Base-by-base conservation (phyloP, 2,329 filamentous ascomycete species). In the Mycosphaerelloides madeirae region DNA sequence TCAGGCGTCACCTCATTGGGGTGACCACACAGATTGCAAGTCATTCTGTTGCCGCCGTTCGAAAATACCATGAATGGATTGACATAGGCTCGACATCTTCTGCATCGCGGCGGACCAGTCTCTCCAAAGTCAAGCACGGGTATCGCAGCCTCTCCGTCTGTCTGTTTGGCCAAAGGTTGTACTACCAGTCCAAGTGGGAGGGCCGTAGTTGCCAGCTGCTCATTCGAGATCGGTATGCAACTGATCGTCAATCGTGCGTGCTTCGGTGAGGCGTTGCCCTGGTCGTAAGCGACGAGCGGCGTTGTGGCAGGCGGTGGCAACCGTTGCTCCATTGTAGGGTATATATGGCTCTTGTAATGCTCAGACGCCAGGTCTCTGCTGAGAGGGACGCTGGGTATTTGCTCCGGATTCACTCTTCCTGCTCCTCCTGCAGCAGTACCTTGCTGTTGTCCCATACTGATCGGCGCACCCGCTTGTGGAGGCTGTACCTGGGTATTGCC, bases 31-130 rank as follows among this genome's bases (percentile, higher is more conserved):
- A 98, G 87, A 63, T 98, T 98, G 73, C 93, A 98, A 41, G 95
- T 88, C 65, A 95, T 94, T 65, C 95, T 95, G 70, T 91, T 95
- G 45, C 93, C 93, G 29, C 91, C 91, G 13, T 85, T 84, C 47
- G 85, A 80, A 76, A 98, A 98, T 63, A 90, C 86, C 93, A 98
- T 97, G 65, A 98, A 98, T 1, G 93, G 93, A 63, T 98, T 98
- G 70, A 98, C 94, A 69, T 98, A 98, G 12, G 91, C 85, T 63
- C 93, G 80, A 72, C 93, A 98, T 69, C 93, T 79, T 59, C 87
- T 81, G 68, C 93, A 98, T 65, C 93, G 80, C 16, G 93, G 93
- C 31, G 93, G 93, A 0, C 93, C 93, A 31, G 73, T 71, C 32
- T 96, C 89, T 38, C 93, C 93, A 74, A 97, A 98, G 68, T 98